Percentiles rank a stretch among this genome's conserved stretches.
Evolutionary conservation across 352 stramenopile species (phyloP).

Genomic region (Phytopythium mirpurense): DNA sequence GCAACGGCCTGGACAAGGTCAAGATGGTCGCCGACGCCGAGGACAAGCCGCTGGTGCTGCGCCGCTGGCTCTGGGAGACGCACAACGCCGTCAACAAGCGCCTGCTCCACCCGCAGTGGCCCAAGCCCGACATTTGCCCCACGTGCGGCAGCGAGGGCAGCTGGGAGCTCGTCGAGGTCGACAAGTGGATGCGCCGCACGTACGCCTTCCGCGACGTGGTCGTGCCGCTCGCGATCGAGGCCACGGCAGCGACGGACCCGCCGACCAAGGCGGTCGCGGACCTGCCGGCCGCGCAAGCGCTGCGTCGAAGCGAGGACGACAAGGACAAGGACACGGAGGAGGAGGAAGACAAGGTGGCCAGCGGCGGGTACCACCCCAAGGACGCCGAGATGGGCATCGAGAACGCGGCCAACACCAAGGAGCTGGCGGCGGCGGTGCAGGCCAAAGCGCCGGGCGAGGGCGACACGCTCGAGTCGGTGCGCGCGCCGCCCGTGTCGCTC

Average conservation of each 20-base stretch:
- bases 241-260: conserved; percentile 12
- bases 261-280: conserved; percentile 5
- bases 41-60: conserved; percentile 60
- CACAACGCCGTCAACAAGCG: conserved; percentile 85
- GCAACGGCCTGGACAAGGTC: conserved; percentile 65
- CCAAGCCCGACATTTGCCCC: conserved; percentile 64
- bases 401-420: conserved; percentile 54
- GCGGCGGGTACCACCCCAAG: conserved; percentile 52
- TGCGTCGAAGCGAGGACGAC: conserved; percentile 18
- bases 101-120: conserved; percentile 67
- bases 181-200: conserved; percentile 65
- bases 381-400: conserved; percentile 61
- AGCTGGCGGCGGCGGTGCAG: conserved; percentile 30
- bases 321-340: conserved; percentile 10
- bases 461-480: conserved; percentile 32
- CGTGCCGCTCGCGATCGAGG: conserved; percentile 23
- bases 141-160: conserved; percentile 54
- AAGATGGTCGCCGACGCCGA: conserved; percentile 55
- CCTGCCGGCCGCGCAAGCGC: conserved; percentile 8
- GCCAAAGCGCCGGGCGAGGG: conserved; percentile 28
- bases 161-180: conserved; percentile 66
- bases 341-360: conserved; percentile 15
- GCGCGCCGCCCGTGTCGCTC: conserved; percentile 54
- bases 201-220: conserved; percentile 61
- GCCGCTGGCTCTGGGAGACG: conserved; percentile 80